Evolutionary conservation across 2,329 filamentous ascomycete genomes (phyloP).

Genomic region (Phialophora expanda): DNA sequence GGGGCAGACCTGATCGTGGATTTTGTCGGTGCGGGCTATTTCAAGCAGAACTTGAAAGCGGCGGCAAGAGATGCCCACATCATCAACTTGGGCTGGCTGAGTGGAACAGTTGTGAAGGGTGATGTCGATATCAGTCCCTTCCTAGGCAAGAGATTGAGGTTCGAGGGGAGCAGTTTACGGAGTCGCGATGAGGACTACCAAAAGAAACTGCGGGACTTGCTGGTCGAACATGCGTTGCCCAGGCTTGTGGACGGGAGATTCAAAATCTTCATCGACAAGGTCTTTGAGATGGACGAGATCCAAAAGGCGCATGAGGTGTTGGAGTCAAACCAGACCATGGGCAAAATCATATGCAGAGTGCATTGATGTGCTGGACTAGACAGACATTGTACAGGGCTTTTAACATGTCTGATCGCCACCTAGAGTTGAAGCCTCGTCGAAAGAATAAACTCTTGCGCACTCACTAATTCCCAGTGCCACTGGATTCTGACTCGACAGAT

Average conservation of each 20-base stretch:
- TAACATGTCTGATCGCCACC: too few relatives aligned
- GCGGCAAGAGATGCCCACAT: conserved; percentile 77
- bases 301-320: conserved; percentile 72
- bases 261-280: conserved; percentile 79
- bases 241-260: conserved; percentile 75
- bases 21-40: conserved; percentile 80
- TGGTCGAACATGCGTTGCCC: conserved; percentile 76
- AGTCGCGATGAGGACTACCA: conserved; percentile 82
- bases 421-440: too few relatives aligned
- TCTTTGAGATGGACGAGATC: conserved; percentile 79
- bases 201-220: conserved; percentile 70
- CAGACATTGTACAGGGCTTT: too few relatives aligned
- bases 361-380: conserved; percentile 17
- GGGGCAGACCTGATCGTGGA: conserved; percentile 88
- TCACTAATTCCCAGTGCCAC: too few relatives aligned
- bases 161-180: conserved; percentile 82
- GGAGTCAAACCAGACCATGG: conserved; percentile 73
- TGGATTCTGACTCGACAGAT: too few relatives aligned
- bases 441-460: too few relatives aligned
- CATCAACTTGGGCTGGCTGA: conserved; percentile 75
- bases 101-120: conserved; percentile 67
- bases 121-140: conserved; percentile 71
- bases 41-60: conserved; percentile 76
- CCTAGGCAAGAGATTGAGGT: conserved; percentile 75
- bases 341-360: conserved; percentile 57